phyloP scores from a whole-genome alignment of 2,329 filamentous ascomycete genomes.

The Tolypocladium nubicola region DNA sequence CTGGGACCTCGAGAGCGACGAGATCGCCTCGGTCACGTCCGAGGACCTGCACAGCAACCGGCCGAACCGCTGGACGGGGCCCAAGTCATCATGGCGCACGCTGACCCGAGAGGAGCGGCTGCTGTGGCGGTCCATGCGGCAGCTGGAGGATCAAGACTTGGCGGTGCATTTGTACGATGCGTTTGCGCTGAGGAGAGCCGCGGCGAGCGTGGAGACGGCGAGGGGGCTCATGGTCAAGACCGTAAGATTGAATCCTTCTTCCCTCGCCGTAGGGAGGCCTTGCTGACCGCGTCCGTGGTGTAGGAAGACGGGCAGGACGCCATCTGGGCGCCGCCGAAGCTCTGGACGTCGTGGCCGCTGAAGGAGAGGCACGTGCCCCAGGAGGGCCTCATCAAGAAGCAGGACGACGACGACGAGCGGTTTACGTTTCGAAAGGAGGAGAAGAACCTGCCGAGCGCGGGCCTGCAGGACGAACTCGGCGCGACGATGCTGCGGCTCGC shows the following conservation, averaged over 20 bases:
- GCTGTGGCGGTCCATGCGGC: conserved; percentile 52
- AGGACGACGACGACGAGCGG: conserved; percentile 34
- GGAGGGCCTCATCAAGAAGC: conserved; percentile 36
- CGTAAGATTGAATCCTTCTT: conserved; percentile 5
- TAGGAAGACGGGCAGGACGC: conserved; percentile 18
- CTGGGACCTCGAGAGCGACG: conserved; percentile 36
- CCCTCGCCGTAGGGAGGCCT: not conserved
- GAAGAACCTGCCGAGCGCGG: conserved; percentile 40
- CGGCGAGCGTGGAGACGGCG: conserved; percentile 13
- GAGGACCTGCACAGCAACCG: conserved; percentile 38
- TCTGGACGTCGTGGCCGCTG: conserved; percentile 84
- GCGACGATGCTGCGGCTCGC: conserved; percentile 56
- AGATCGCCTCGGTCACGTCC: conserved; percentile 34
- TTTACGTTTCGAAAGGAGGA: conserved; percentile 39
- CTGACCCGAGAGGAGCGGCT: conserved; percentile 53
- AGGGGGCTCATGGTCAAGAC: conserved; percentile 16
- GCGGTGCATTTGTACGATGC: conserved; percentile 71
- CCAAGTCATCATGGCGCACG: conserved; percentile 53
- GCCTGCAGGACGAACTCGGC: conserved; percentile 59
- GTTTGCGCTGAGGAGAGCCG: conserved; percentile 49
- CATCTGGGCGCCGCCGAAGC: conserved; percentile 41
- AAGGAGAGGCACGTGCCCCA: conserved; percentile 49
- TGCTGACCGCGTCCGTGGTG: not conserved
- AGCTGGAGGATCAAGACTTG: conserved; percentile 55
- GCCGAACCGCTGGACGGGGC: conserved; percentile 65